Base-by-base conservation (phyloP, 2,329 filamentous ascomycete genomes). In the Aspergillus sp. region DNA sequence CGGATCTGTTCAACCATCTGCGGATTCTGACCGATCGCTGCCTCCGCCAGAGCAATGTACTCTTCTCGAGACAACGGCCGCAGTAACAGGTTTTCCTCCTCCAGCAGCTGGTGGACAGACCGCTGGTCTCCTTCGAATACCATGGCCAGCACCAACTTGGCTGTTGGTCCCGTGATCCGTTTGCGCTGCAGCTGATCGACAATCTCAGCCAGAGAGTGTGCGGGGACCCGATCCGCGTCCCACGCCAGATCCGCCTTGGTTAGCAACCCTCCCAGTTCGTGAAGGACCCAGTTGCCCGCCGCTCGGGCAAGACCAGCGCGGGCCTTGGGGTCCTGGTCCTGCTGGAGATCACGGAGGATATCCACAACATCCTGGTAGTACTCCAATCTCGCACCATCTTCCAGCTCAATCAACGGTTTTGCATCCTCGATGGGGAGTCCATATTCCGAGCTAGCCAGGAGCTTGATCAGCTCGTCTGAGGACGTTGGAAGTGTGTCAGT, bases 341-440 rank as follows among this genome's bases (percentile, higher is more conserved):
- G 27, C 32, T 62, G 54, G 6, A 66, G 52, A 31, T 51, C 45
- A 27, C 56, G 52, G 8, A 71, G 58, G 30, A 60, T 52, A 19
- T 68, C 65, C 28, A 73, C 65, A 6, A 72, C 66, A 35, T 72
- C 64, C 44, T 72, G 62, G 59, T 90, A 94, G 64, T 90, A 96
- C 53, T 95, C 84, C 4, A 93, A 70, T 34, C 90, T 79, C 6
- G 82, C 82, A 6, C 90, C 90, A 43, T 85, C 79, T 50, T 97
- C 87, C 1, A 95, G 72, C 6, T 80, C 77, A 37, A 90, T 76
- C 30, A 98, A 72, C 0, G 90, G 86, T 51, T 87, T 78, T 1
- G 91, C 90, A 58, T 98, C 93, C 61, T 93, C 93, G 6, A 81
- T 63, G 0, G 83, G 86, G 9, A 98, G 71, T 0, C 81, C 81